Evolutionary conservation across 306 rosid genomes (phyloP).

Genomic region (Prunus mira): DNA sequence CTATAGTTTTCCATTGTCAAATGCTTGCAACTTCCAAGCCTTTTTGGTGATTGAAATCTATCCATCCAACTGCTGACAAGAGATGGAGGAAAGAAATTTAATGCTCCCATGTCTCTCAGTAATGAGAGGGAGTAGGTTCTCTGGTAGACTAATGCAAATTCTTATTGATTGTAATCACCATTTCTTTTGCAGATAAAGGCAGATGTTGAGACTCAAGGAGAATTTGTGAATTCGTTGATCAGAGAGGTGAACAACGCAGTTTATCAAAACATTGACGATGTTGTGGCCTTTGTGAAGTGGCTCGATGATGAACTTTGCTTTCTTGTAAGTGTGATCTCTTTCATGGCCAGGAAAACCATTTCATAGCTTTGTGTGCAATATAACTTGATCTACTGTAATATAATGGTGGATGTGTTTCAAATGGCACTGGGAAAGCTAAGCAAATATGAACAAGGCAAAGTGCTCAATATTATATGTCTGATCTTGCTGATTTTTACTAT

Average conservation of each 20-base stretch:
- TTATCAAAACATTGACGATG: slow-evolving; percentile 80
- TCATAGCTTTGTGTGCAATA: neutral
- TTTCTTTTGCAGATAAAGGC: slow-evolving; percentile 75
- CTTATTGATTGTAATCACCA: slow-evolving; percentile 8
- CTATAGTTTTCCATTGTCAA: neutral
- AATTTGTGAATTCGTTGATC: slow-evolving; percentile 88
- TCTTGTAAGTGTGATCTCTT: slow-evolving; percentile 59
- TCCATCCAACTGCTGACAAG: too few relatives aligned
- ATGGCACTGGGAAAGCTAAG: too few relatives aligned
- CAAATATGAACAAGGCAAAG: too few relatives aligned
- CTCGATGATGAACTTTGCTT: slow-evolving; percentile 97
- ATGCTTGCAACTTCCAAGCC: too few relatives aligned
- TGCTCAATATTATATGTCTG: neutral
- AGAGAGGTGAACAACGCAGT: slow-evolving; percentile 88
- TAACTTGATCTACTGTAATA: neutral
- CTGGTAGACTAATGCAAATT: slow-evolving; percentile 1
- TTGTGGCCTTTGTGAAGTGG: slow-evolving; percentile 97
- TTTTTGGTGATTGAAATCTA: too few relatives aligned
- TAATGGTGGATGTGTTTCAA: neutral
- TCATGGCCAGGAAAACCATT: neutral
- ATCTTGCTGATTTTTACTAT: neutral
- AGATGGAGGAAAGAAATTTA: too few relatives aligned
- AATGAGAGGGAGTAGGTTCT: neutral
- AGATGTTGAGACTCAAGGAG: slow-evolving; percentile 95
- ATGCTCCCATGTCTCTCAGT: too few relatives aligned